Base-by-base conservation (phyloP, 164 flowering plant genomes). In the Liquidambar formosana region DNA sequence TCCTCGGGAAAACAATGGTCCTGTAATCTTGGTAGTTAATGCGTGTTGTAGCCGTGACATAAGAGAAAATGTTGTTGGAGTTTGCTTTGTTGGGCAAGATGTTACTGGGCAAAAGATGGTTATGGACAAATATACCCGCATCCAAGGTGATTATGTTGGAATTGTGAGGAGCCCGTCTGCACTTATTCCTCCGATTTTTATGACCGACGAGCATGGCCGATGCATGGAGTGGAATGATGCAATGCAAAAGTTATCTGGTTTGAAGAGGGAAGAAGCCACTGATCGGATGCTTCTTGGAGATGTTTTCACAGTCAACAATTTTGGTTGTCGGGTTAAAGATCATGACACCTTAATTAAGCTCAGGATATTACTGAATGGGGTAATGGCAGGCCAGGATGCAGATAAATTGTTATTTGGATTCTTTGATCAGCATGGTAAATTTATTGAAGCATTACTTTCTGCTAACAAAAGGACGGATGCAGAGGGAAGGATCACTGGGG, bases 151-250 rank as follows among this genome's bases (percentile, higher is more conserved):
- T 77, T 91, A 84, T 69, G 71, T 62, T 58, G 85, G 86, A 47
- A 86, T 89, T 63, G 70, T 91, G 60, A 75, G 79, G 64, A 88
- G 73, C 76, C 90, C 90, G 1, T 79, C 75, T 68, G 76, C 84
- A 23, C 86, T 91, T 28, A 88, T 91, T 72, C 97, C 97, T 41
- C 97, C 97, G 21, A 86, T 91, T 57, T 91, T 91, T 69, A 84
- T 86, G 81, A 78, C 82, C 16, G 85, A 88, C 77, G 89, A 84
- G 65, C 26, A 66, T 61, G 94, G 92, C 9, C 66, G 72, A 18
- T 91, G 97, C 77, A 71, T 74, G 61, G 97, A 91, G 71, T 91
- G 94, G 97, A 91, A 88, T 63, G 81, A 71, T 41, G 83, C 89
- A n/a, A 91, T 91, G 91, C 80, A 86, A 73, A 83, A 82, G 48